Base-by-base conservation (phyloP, 805 yeast genomes). In the Metschnikowia matae region DNA sequence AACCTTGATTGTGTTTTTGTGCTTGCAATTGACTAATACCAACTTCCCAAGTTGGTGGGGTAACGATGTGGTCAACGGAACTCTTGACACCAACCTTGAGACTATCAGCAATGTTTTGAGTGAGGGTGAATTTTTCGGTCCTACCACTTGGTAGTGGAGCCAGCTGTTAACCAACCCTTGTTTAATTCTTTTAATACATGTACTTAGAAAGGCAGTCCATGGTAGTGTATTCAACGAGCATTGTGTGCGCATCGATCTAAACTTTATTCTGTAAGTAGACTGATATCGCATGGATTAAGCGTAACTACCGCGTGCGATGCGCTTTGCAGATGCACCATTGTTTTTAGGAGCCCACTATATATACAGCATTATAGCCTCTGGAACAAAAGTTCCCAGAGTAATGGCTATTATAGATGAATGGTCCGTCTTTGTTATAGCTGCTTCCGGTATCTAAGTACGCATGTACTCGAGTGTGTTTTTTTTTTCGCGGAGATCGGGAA, bases 31-130 rank as follows among this genome's bases (percentile, higher is more conserved):
- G 55, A 53, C 61, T 43, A 56, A 54, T 53, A 54, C 65, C 17
- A 37, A 44, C 43, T 57, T 63, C 60, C 68, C 71, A 44, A 44
- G 49, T 6, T 85, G 91, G 91, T 85, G 91, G 91, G 91, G 89
- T 17, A 79, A 75, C 49, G 63, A 60, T 44, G 82, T 78, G 40
- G 66, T 70, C 31, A 66, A 69, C 35, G 56, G 59, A 15, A 70
- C 75, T 18, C 66, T 72, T 48, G 81, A 74, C 56, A 62, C 69
- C 40, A 65, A 70, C 51, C 68, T 61, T 33, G 52, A 51, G 35
- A 69, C 72, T 35, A 59, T 65, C 47, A 52, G 67, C 48, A 32
- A 49, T 2, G 46, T 56, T 2, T 63, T 77, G 53, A 48, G 58
- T 13, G 62, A 60, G 6, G 82, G 81, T 33, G 73, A 74, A 51